A percentile compares a stretch with the other conserved stretches of the same genome.
These are phyloP conservation scores for Russula sp. DNA, from an alignment of 768 basidiomycete species.

Conservation along the genomic window DNA sequence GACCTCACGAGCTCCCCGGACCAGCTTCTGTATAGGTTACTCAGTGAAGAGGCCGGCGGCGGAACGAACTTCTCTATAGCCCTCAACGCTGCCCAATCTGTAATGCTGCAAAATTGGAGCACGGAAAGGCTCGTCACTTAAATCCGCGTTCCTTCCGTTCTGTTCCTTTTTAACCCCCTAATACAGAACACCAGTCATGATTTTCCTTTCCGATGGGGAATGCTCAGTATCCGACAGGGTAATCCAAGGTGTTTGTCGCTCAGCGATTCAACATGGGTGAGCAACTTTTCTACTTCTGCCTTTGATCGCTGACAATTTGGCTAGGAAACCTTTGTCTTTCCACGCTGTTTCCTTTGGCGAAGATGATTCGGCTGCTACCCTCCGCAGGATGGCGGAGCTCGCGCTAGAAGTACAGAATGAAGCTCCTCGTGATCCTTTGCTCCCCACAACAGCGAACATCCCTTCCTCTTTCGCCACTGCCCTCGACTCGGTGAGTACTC, in stretches of 20 bases:
- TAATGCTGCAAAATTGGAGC: conserved; percentile 46
- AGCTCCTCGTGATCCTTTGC: conserved; percentile 35
- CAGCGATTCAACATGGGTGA: conserved; percentile 42
- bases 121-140: conserved; percentile 37
- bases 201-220: conserved; percentile 56
- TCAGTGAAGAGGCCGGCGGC: conserved; percentile 30
- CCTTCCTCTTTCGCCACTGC: too few species aligned
- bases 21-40: conserved; percentile 37
- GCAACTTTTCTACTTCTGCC: neutral
- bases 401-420: conserved; percentile 42
- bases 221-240: conserved; percentile 34
- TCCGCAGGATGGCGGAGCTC: conserved; percentile 51
- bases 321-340: conserved; percentile 28
- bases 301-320: too few species aligned
- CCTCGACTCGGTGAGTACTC: too few species aligned
- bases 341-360: conserved; percentile 46
- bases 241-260: conserved; percentile 38
- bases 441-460: neutral
- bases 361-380: conserved; percentile 9
- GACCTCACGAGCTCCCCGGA: conserved; percentile 44
- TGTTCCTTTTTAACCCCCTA: neutral
- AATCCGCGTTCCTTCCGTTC: neutral
- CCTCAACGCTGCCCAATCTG: conserved; percentile 31
- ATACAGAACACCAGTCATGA: conserved; percentile 43
- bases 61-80: conserved; percentile 45